Percentiles rank a stretch among this genome's conserved stretches.
These are phyloP conservation scores for Hygrophoropsis aurantiaca DNA, from an alignment of 768 basidiomycete species.

Conservation along the genomic window DNA sequence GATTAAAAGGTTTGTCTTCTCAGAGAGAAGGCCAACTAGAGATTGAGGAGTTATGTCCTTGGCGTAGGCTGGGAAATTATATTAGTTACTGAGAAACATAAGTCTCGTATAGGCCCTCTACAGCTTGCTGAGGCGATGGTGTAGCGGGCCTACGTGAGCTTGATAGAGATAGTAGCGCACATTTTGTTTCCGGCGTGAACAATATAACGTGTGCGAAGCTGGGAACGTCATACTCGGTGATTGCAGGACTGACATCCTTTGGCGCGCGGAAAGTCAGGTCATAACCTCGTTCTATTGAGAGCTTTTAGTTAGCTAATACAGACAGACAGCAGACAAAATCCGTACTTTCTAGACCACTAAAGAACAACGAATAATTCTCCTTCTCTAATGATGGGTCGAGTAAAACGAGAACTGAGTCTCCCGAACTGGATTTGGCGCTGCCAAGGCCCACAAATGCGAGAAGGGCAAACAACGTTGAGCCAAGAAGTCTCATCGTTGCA, in stretches of 20 bases:
- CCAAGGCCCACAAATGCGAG: constrained; percentile 24
- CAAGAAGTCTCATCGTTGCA: constrained; percentile 26
- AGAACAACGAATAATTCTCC: constrained; percentile 80
- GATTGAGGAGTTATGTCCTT: constrained; percentile 81
- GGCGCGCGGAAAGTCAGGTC: constrained; percentile 84
- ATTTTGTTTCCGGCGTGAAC: constrained; percentile 82
- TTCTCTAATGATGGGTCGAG: constrained; percentile 71
- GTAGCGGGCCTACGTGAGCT: not conserved
- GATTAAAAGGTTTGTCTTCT: constrained; percentile 80
- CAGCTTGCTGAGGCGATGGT: too few relatives aligned
- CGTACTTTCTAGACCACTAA: constrained; percentile 72
- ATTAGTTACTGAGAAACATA: not conserved
- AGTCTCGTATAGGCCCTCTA: too few relatives aligned
- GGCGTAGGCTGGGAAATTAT: constrained; percentile 50
- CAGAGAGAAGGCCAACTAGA: constrained; percentile 66
- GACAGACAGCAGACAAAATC: too few relatives aligned
- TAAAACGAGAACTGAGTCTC: constrained; percentile 81
- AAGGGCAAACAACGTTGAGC: constrained; percentile 24
- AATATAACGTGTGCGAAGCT: constrained; percentile 85
- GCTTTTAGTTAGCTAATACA: not conserved
- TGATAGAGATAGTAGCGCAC: constrained; percentile 43
- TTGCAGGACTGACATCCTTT: constrained; percentile 64
- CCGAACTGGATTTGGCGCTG: constrained; percentile 72
- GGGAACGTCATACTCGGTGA: constrained; percentile 70
- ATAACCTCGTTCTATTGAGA: constrained; percentile 69